Conservation (phyloP, 345 rosid genomes). For the Laguncularia racemosa region DNA sequence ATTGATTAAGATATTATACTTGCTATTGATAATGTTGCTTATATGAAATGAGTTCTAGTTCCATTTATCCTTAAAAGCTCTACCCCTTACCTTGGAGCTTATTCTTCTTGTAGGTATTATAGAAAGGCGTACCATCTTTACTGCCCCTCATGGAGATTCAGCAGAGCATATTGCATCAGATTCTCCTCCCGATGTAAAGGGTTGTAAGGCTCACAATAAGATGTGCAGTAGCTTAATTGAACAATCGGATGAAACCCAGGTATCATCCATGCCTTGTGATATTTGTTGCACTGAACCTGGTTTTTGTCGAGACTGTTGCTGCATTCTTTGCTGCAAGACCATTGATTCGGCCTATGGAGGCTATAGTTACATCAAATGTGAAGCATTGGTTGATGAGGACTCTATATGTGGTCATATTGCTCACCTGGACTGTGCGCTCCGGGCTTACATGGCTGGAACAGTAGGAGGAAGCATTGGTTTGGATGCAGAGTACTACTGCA, state of each 20-base stretch:
- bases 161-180: constrained; percentile 26
- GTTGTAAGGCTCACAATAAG: constrained; percentile 68
- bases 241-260: constrained; percentile 16
- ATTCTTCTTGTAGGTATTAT: constrained; percentile 16
- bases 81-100: background rate
- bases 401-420: constrained; percentile 73
- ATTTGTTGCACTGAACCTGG: constrained; percentile 69
- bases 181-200: constrained; percentile 22
- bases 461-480: constrained; percentile 81
- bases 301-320: constrained; percentile 79
- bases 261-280: constrained; percentile 55
- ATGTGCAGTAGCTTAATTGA: constrained; percentile 41
- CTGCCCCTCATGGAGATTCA: constrained; percentile 21
- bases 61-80: background rate
- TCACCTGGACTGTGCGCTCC: constrained; percentile 81
- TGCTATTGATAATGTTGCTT: no score
- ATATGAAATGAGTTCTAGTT: no score
- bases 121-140: constrained; percentile 11
- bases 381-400: constrained; percentile 43
- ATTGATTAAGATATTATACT: no score
- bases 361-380: constrained; percentile 67
- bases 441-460: constrained; percentile 77
- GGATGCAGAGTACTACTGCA: constrained; percentile 81
- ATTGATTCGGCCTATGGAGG: constrained; percentile 41
- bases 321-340: constrained; percentile 70